Base-by-base conservation (phyloP, 768 basidiomycete genomes). In the Pleurotus tuber-regium region DNA sequence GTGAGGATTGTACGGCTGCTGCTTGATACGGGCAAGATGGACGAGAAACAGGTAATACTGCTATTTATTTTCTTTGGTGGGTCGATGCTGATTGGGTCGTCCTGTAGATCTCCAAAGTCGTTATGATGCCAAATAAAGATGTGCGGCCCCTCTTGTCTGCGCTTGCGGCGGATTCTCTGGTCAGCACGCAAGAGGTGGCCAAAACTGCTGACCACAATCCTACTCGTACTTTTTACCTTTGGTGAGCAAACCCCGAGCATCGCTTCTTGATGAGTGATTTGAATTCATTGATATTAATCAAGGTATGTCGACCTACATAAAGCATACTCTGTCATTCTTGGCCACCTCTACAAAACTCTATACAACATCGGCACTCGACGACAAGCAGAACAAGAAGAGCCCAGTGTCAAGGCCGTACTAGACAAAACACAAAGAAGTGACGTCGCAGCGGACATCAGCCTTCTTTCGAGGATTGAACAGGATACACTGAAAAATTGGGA, bases 141-240 rank as follows among this genome's bases (percentile, higher is more conserved):
- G 87, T 90, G 48, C 85, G 95, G 47, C 84, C 87, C 9, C 70
- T 92, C 39, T 74, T 98, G 49, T 80, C 89, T 16, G 81, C 83
- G 2, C 79, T 99, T 43, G 84, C 92, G 10, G 75, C 84, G 2
- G 86, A 95, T 61, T 86, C 84, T 28, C 64, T 98, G 49, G 84
- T 98, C 59, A 92, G 89, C 62, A 86, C 89, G 9, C 93, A 97
- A 71, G 95, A 98, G 67, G 87, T 98, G 1, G 89, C 97, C 4
- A 89, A 88, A 68, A 89, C 85, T 58, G 85, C 88, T 18, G 93
- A 96, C 64, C 87, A 93, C 42, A 91, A 92, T 66, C 90, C 93
- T 3, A 81, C 86, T 0, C 79, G 92, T 21, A 94, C 87, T 42
- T 90, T 93, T 66, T 98, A 91, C 70, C 81, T 98, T 26, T 98